A percentile compares a stretch with the other conserved stretches of the same genome.
These are phyloP conservation scores for Colletotrichum plurivorum DNA, from an alignment of 2,329 filamentous ascomycete genomes.

Conservation along the genomic window DNA sequence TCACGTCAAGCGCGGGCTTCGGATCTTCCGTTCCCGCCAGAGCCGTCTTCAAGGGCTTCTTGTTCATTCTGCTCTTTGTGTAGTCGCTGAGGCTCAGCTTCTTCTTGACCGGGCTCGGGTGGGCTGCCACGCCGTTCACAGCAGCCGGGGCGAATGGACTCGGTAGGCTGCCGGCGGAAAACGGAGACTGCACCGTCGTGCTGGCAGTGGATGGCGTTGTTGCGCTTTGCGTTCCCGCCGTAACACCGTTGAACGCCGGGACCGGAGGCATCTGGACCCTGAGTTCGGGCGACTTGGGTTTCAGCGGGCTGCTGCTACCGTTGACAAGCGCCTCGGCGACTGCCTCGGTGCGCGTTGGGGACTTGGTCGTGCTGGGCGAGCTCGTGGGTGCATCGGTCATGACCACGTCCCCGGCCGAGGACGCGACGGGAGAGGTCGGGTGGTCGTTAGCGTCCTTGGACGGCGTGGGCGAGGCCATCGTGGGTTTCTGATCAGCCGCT, in stretches of 20 bases:
- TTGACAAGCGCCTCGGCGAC: conserved; percentile 30
- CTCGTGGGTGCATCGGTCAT: conserved; percentile 51
- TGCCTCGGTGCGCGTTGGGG: conserved; percentile 2
- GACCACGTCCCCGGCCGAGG: conserved; percentile 43
- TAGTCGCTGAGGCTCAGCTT: conserved; percentile 78
- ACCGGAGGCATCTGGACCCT: conserved; percentile 71
- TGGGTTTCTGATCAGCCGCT: conserved; percentile 50
- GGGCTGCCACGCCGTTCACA: conserved; percentile 60
- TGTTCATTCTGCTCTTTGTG: conserved; percentile 71
- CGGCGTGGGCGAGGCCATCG: conserved; percentile 24
- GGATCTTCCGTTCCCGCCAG: conserved; percentile 52
- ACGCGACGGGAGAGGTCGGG: conserved; percentile 19
- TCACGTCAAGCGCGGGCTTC: conserved; percentile 52
- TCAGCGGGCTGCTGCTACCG: conserved; percentile 33
- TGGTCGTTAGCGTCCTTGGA: conserved; percentile 41
- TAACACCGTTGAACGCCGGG: conserved; percentile 62
- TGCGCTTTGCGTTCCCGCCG: conserved; percentile 50
- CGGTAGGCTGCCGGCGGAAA: conserved; percentile 55
- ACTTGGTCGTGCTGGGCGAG: conserved; percentile 44
- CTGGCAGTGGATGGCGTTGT: conserved; percentile 64
- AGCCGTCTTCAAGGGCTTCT: conserved; percentile 46
- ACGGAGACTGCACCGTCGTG: conserved; percentile 64
- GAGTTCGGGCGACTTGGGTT: conserved; percentile 55
- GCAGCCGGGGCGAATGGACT: conserved; percentile 59
- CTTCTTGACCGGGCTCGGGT: conserved; percentile 75